Evolutionary conservation across 768 basidiomycete genomes (phyloP).

Genomic region (Trametes maxima): DNA sequence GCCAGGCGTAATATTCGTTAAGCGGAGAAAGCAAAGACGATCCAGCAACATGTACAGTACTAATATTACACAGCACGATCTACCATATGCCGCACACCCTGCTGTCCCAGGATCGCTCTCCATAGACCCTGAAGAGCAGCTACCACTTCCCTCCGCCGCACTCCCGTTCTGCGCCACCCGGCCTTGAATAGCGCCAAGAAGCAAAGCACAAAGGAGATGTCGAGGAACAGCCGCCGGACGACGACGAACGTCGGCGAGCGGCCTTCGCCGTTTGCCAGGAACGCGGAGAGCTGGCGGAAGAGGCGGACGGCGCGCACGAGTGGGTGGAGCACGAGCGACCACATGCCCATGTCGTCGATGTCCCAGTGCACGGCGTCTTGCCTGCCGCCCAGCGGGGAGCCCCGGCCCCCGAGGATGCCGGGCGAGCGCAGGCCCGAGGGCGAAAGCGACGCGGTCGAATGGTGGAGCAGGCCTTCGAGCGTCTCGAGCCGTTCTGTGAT

Average conservation of each 20-base stretch:
- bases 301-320: constrained; percentile 52
- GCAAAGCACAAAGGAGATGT: constrained; percentile 72
- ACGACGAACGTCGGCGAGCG: constrained; percentile 69
- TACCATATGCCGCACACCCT: constrained; percentile 46
- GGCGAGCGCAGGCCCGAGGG: constrained; percentile 28
- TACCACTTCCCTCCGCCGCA: constrained; percentile 68
- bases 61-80: constrained; percentile 41
- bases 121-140: constrained; percentile 68
- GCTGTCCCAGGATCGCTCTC: constrained; percentile 67
- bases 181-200: constrained; percentile 59
- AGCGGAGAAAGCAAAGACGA: neutral
- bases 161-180: constrained; percentile 69
- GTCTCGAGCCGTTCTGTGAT: constrained; percentile 66
- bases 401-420: constrained; percentile 13
- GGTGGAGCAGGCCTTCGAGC: constrained; percentile 49
- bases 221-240: constrained; percentile 73
- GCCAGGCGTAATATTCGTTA: constrained; percentile 4
- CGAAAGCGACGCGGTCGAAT: constrained; percentile 39
- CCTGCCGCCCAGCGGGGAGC: constrained; percentile 20
- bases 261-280: constrained; percentile 61
- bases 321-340: constrained; percentile 73
- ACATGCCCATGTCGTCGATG: constrained; percentile 81
- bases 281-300: constrained; percentile 52
- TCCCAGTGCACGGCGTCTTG: constrained; percentile 49
- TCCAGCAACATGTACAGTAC: neutral